These are phyloP conservation scores for Penicillium lividum DNA, from an alignment of 495 filamentous ascomycete species.

Conservation along the genomic window DNA sequence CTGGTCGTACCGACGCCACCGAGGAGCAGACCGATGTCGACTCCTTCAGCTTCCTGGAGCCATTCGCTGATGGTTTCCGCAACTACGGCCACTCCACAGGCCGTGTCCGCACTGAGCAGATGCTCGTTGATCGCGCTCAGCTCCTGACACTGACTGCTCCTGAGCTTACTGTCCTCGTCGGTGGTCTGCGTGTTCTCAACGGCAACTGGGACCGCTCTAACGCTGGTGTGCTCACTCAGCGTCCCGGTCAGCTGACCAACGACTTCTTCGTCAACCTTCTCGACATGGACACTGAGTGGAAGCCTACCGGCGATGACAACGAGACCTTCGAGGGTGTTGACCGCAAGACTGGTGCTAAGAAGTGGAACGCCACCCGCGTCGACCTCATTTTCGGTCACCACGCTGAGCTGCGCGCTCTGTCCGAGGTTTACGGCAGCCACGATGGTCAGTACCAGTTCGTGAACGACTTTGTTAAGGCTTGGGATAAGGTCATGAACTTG, in stretches of 20 bases:
- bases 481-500: conserved; percentile 71
- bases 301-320: conserved; percentile 42
- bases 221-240: conserved; percentile 62
- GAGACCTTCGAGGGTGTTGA: conserved; percentile 64
- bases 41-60: conserved; percentile 63
- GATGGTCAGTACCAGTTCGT: conserved; percentile 61
- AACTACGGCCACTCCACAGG: conserved; percentile 63
- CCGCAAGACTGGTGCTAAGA: conserved; percentile 65
- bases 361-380: conserved; percentile 66
- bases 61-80: conserved; percentile 68
- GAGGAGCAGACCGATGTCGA: conserved; percentile 65
- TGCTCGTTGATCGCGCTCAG: conserved; percentile 66
- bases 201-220: conserved; percentile 66
- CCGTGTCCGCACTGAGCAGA: conserved; percentile 62
- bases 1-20: conserved; percentile 53
- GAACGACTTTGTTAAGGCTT: conserved; percentile 68
- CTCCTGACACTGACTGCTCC: conserved; percentile 67
- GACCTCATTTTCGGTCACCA: conserved; percentile 72
- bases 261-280: conserved; percentile 78
- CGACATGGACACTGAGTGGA: conserved; percentile 65
- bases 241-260: conserved; percentile 66
- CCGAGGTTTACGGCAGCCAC: conserved; percentile 63
- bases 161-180: conserved; percentile 65
- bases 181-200: conserved; percentile 65
- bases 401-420: conserved; percentile 65